Evolutionary conservation across 2,329 filamentous ascomycete species (phyloP), one percentile per base, ranked within the genome.

Genomic region (Calonectria honghensis): DNA sequence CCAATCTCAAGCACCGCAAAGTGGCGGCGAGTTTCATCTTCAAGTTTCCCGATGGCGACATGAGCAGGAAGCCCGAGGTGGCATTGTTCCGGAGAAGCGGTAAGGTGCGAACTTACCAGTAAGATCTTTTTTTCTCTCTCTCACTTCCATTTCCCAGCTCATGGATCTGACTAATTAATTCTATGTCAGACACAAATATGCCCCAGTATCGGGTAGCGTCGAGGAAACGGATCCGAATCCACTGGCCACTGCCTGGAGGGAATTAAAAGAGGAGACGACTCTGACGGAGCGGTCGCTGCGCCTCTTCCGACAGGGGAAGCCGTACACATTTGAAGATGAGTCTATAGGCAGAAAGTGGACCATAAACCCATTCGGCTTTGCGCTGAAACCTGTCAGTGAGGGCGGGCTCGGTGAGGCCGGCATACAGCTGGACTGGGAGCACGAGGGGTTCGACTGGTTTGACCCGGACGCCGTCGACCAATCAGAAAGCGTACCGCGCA

Each of bases 1-100:
- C 77, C 10, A 31, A 71, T 48, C 79, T 81, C 37, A 71, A 80
- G 51, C 82, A 79, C 63, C 77, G 86, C 69, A 83, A 84, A 1
- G 88, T 91, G 4, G 88, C 88, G 1, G 88, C 86, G 2, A 87
- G 86, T 61, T 91, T 91, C 79, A 86, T 91, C 75, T 87, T 91
- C 83, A 87, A 86, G 69, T 84, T 85, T 27, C 83, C 86, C 2
- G 78, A 84, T 20, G 80, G 83, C 35, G 80, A 84, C n/a, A 75
- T 79, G 39, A 79, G 76, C 6, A 82, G 82, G 37, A 85, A 86
- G 13, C 86, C 88, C 1, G 84, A 85, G 48, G 90, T 94, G 7
- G 92, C 92, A 1, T 85, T 94, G 0, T 94, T 94, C 81, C 87
- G 88, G 57, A 88, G 93, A 18, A 93, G 92, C 79, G 86, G 85